Conservation (phyloP, 163 green algal species). For the Chlamydomonas reinhardtii region DNA sequence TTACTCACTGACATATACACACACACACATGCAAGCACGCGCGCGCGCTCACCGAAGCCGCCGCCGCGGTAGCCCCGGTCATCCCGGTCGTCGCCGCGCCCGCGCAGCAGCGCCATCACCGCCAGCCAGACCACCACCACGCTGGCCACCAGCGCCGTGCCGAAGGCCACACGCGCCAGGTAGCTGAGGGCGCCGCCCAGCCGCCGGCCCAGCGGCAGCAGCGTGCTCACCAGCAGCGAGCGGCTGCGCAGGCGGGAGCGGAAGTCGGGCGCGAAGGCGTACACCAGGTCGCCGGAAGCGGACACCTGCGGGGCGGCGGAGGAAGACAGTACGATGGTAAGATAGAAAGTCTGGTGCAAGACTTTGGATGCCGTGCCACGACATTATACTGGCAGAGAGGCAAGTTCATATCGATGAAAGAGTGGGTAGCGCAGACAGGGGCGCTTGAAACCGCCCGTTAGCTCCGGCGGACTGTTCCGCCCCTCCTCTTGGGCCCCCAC, state of each 20-base stretch:
- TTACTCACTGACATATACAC: too few relatives aligned
- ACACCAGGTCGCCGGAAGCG: slow-evolving; percentile 89
- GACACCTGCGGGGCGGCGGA: slow-evolving; percentile 79
- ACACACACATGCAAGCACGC: too few relatives aligned
- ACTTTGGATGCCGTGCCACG: too few relatives aligned
- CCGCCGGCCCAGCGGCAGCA: neutral
- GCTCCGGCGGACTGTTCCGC: too few relatives aligned
- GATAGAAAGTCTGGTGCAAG: too few relatives aligned
- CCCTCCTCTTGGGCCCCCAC: too few relatives aligned
- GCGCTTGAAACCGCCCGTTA: too few relatives aligned
- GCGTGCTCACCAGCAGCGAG: slow-evolving; percentile 64
- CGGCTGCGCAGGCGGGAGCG: slow-evolving; percentile 64
- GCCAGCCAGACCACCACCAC: slow-evolving; percentile 84
- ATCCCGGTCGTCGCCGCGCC: slow-evolving; percentile 28
- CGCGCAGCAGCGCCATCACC: slow-evolving; percentile 77
- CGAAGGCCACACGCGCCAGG: slow-evolving; percentile 80
- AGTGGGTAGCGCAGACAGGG: too few relatives aligned
- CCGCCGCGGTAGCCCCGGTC: slow-evolving; percentile 20
- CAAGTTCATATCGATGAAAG: too few relatives aligned
- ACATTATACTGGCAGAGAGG: too few relatives aligned
- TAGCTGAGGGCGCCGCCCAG: neutral
- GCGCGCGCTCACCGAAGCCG: slow-evolving; percentile 18
- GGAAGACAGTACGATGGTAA: neutral
- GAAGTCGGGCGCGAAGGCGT: slow-evolving; percentile 83
- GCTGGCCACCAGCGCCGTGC: slow-evolving; percentile 86